Evolutionary conservation across 2,329 filamentous ascomycete species (phyloP).

Genomic region (Chaetothyriales sp.): DNA sequence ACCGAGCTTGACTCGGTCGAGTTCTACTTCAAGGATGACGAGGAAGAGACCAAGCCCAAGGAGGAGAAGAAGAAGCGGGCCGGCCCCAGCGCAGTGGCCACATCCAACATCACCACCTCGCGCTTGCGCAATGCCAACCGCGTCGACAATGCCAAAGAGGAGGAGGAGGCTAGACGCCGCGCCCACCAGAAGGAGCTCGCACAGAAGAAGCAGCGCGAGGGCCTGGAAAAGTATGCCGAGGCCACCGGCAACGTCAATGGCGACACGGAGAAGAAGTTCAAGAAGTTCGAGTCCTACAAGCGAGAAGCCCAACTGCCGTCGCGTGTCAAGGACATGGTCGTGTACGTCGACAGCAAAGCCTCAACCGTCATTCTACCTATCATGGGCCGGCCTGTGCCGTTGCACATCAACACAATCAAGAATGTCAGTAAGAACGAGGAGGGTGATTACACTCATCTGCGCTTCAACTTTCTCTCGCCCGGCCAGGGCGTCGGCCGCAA

Average conservation of each 20-base stretch:
- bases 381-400: slow-evolving; percentile 92
- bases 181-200: slow-evolving; percentile 87
- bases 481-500: slow-evolving; percentile 94
- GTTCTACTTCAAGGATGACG: slow-evolving; percentile 97
- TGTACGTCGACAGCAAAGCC: slow-evolving; percentile 83
- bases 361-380: slow-evolving; percentile 83
- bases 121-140: slow-evolving; percentile 73
- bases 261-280: slow-evolving; percentile 93
- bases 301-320: slow-evolving; percentile 83
- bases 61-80: slow-evolving; percentile 80
- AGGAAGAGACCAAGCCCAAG: slow-evolving; percentile 62
- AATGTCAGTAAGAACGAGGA: slow-evolving; percentile 97
- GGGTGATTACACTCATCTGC: slow-evolving; percentile 79
- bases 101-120: slow-evolving; percentile 89
- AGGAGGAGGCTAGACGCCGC: slow-evolving; percentile 58
- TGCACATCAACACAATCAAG: slow-evolving; percentile 97
- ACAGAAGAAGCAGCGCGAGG: slow-evolving; percentile 74
- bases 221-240: slow-evolving; percentile 70
- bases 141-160: slow-evolving; percentile 68
- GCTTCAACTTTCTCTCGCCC: slow-evolving; percentile 94
- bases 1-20: slow-evolving; percentile 86
- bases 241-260: slow-evolving; percentile 74
- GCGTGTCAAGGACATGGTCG: slow-evolving; percentile 68
- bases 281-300: slow-evolving; percentile 98
- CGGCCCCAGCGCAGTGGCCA: slow-evolving; percentile 71